Evolutionary conservation across 192 early-diverging fungal species (phyloP).

Genomic region (Linnemannia schmuckeri): DNA sequence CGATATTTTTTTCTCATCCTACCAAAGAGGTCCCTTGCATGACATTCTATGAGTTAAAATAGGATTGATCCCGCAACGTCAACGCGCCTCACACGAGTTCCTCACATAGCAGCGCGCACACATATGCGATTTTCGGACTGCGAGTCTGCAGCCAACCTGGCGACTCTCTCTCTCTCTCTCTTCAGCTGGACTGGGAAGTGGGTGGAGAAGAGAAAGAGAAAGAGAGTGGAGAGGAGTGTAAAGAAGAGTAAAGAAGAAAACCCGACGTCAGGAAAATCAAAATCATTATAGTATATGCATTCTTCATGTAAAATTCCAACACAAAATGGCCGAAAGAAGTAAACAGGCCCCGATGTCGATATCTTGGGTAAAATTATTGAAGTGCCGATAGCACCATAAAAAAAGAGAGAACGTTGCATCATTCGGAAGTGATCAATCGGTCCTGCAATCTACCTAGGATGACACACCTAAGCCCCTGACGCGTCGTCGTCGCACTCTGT

Average conservation of each 20-base stretch:
- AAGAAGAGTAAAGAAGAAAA: not conserved
- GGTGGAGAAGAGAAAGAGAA: not conserved
- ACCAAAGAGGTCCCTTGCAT: conserved; percentile 5
- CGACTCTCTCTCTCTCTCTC: not conserved
- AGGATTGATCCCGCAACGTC: not conserved
- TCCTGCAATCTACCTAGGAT: not conserved
- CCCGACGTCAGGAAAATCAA: not conserved
- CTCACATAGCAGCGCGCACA: not conserved
- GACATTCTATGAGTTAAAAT: not conserved
- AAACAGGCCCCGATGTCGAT: not conserved
- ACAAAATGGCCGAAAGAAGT: not conserved
- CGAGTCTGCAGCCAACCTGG: not conserved
- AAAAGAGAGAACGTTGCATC: not conserved
- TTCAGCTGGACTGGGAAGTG: not conserved
- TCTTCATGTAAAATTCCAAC: not conserved
- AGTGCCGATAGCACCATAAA: not conserved
- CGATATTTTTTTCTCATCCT: not conserved
- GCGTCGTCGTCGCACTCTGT: not conserved
- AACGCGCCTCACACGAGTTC: not conserved
- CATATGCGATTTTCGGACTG: not conserved
- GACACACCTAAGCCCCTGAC: too few species aligned
- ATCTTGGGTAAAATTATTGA: not conserved
- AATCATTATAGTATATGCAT: not conserved
- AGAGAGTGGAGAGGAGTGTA: conserved; percentile 1
- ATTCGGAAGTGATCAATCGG: not conserved